Base-by-base conservation (phyloP, 768 basidiomycete genomes). In the Russula lepida region DNA sequence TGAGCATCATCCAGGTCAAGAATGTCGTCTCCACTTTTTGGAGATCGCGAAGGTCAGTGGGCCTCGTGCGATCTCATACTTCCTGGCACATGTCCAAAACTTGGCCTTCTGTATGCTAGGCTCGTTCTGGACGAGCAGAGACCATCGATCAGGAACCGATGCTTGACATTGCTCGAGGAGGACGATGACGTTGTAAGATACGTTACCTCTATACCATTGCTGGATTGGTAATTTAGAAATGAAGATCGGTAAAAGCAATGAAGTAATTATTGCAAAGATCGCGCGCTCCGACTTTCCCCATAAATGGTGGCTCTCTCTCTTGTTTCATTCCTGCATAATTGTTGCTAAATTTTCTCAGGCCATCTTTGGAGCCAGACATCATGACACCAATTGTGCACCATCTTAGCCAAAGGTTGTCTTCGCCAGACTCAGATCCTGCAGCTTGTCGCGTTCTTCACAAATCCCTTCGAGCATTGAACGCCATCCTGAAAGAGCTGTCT, bases 1-100 rank as follows among this genome's bases (percentile, higher is more conserved):
- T 89, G 70, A 84, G 88, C 27, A 89, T 92, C 64, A 88, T 95
- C 58, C 91, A 92, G 68, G 88, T 94, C 76, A 95, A 95, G 74
- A 95, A 94, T 67, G 78, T 80, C 1, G 85, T 84, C 2, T 71
- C 85, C 4, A 74, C 74, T 52, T 85, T 89, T 68, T 95, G 93
- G 93, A 78, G 81, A 69, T 86, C 85, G 33, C 75, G 85, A 74
- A 90, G 84, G 91, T 89, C 65, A 69, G 80, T 68, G 75, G 65
- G 25, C 19, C 52, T 37, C 39, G 48, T 52, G 21, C 39, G 11
- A 19, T 46, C 37, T 58, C 48, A 53, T 48, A n/a, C 32, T n/a
- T 43, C 23, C 17, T 28, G 50, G 33, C n/a, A 17, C 33, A 39
- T 39, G 15, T 52, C 21, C 56, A 28, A 55, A 25, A 46, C 21